Evolutionary conservation across 768 basidiomycete species (phyloP), one percentile per base, ranked within the genome.

Genomic region (Nidularia pulvinata): DNA sequence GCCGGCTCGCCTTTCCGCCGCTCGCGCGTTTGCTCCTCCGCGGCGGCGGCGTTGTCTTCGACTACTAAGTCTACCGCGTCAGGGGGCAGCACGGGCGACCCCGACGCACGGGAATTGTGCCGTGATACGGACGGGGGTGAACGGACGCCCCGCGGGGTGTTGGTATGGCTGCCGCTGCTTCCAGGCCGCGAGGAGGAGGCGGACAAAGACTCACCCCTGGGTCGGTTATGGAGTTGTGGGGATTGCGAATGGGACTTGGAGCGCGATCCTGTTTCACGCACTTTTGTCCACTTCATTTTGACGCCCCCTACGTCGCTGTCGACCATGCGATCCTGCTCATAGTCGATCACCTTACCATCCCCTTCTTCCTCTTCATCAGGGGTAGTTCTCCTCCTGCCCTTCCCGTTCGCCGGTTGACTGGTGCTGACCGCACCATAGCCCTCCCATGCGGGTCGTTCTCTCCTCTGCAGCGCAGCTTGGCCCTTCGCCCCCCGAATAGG

Each of bases 61-160:
- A 95, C 84, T 4, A 98, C 81, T 14, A 99, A 76, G 62, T 99
- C 96, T 1, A 98, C 87, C 1, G 95, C 95, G 57, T 98, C 90
- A 1, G 83, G 78, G 11, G 81, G 80, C 10, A 84, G 67, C 9
- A 64, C 65, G 14, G 70, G 66, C 5, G 70, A 64, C 10, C 46
- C 49, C 45, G 54, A 48, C 43, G 59, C 51, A 10, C 60, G 61
- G 4, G 75, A 73, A 43, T 57, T 69, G 7, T 55, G 63, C 30
- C 69, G 69, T 46, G 76, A 72, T 30, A 65, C 48, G 4, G 63
- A 62, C 37, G 67, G 64, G 2, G 74, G 66, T 10, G 69, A 64
- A 39, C 64, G 68, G 19, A 19, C 19, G 34, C 67, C 49, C 50
- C 63, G 63, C n/a, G 58, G 56, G 25, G 45, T 59, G 16, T 55